phyloP scores from a whole-genome alignment of 2,329 filamentous ascomycete genomes.

The Talaromyces funiculosus region DNA sequence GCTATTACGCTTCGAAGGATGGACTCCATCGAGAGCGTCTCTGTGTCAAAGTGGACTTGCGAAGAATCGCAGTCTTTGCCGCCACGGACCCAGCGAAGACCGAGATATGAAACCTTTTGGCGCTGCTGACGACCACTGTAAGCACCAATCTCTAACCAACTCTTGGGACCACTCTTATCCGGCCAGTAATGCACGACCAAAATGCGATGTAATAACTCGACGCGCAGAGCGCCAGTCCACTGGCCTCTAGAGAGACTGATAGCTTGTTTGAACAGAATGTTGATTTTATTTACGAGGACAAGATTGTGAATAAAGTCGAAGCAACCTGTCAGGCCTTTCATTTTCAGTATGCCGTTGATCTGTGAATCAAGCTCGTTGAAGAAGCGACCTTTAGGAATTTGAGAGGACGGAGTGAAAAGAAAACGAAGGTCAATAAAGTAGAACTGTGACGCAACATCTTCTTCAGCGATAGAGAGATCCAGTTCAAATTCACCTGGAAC shows the following conservation, averaged over 20 bases:
- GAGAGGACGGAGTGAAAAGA: conserved; percentile 64
- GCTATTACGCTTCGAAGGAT: conserved; percentile 71
- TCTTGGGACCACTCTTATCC: conserved; percentile 64
- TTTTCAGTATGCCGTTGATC: conserved; percentile 65
- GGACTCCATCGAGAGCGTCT: conserved; percentile 64
- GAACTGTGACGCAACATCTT: conserved; percentile 76
- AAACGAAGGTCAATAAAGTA: conserved; percentile 93
- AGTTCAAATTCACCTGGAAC: conserved; percentile 84
- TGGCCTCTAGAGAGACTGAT: conserved; percentile 59
- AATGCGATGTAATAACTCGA: conserved; percentile 74
- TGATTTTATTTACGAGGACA: conserved; percentile 83
- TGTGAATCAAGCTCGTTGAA: conserved; percentile 62
- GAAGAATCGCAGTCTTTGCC: conserved; percentile 65
- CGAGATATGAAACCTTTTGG: conserved; percentile 29
- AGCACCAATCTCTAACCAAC: conserved; percentile 85
- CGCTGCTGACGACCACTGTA: conserved; percentile 23
- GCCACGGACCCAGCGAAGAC: conserved; percentile 74
- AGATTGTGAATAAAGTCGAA: conserved; percentile 85
- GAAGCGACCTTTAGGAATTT: conserved; percentile 58
- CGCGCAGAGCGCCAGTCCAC: conserved; percentile 72
- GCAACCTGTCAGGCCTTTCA: conserved; percentile 69
- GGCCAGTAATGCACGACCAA: conserved; percentile 90
- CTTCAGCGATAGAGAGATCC: conserved; percentile 83
- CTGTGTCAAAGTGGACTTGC: conserved; percentile 62
- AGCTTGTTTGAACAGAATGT: conserved; percentile 73